These are phyloP conservation scores for Chondrostereum purpureum DNA, from an alignment of 1,284 basidiomycete species.

Conservation along the genomic window DNA sequence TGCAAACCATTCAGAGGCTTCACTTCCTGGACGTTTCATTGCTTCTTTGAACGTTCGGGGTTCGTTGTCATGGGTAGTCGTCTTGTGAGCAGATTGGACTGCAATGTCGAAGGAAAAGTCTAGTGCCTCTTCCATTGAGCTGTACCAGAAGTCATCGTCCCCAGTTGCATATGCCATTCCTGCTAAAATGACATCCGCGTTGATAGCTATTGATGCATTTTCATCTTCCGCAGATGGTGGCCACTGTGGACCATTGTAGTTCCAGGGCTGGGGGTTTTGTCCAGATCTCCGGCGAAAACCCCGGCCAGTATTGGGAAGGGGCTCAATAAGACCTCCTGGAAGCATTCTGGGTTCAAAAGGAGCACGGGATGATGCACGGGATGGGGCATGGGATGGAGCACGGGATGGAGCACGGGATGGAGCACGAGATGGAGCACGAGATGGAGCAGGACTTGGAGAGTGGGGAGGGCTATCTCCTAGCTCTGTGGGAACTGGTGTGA, in stretches of 20 bases:
- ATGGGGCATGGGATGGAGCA: too few species aligned
- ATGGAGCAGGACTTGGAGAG: too few species aligned
- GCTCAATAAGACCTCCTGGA: background rate
- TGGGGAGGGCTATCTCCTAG: too few species aligned
- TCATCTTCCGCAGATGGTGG: too few species aligned
- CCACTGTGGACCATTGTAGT: background rate
- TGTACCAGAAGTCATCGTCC: background rate
- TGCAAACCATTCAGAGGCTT: too few species aligned
- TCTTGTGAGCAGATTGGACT: too few species aligned
- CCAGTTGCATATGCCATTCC: background rate
- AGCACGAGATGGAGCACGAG: too few species aligned
- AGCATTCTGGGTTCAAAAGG: background rate
- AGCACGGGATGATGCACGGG: background rate
- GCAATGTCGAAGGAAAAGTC: too few species aligned
- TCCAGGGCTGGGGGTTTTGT: background rate
- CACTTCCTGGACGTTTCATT: constrained; percentile 6
- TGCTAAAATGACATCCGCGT: background rate
- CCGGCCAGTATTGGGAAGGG: background rate
- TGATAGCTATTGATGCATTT: background rate
- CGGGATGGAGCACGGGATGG: too few species aligned
- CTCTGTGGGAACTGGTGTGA: background rate
- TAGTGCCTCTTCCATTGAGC: background rate
- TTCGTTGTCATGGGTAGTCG: too few species aligned
- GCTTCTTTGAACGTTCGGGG: constrained; percentile 9
- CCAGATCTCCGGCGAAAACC: too few species aligned